Conservation (phyloP, 2,329 filamentous ascomycete species). For the Monosporascus sp. region DNA sequence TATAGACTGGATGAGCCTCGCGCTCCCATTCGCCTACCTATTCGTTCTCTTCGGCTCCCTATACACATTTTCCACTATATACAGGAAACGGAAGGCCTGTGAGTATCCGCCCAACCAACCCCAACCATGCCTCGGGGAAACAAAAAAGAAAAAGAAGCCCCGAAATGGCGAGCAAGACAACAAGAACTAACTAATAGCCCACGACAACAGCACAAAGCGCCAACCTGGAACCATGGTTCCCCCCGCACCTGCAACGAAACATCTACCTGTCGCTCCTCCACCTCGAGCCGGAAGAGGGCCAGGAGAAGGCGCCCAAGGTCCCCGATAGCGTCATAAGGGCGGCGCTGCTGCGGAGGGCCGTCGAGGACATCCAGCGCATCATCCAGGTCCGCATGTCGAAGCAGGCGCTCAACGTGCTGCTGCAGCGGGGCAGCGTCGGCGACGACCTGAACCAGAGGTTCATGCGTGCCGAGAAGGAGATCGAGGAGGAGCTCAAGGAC, state of each 20-base stretch:
- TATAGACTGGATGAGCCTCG: constrained; percentile 77
- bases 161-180: neutral
- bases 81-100: constrained; percentile 87
- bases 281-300: constrained; percentile 57
- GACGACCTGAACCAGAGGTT: constrained; percentile 96
- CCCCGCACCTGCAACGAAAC: constrained; percentile 83
- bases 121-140: neutral
- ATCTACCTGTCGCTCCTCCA: constrained; percentile 92
- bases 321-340: constrained; percentile 85
- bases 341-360: constrained; percentile 80
- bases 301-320: constrained; percentile 64
- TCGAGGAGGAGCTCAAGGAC: constrained; percentile 92
- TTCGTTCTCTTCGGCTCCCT: constrained; percentile 82
- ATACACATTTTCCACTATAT: constrained; percentile 86
- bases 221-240: constrained; percentile 91
- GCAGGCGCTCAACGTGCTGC: constrained; percentile 73
- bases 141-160: neutral
- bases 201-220: constrained; percentile 61
- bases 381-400: constrained; percentile 86
- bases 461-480: constrained; percentile 88
- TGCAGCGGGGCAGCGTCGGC: constrained; percentile 88
- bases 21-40: constrained; percentile 85
- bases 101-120: constrained; percentile 29
- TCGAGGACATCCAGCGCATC: constrained; percentile 89
- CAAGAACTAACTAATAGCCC: constrained; percentile 8